Evolutionary conservation across 1,284 basidiomycete species (phyloP).

Genomic region (Malassezia sp.): DNA sequence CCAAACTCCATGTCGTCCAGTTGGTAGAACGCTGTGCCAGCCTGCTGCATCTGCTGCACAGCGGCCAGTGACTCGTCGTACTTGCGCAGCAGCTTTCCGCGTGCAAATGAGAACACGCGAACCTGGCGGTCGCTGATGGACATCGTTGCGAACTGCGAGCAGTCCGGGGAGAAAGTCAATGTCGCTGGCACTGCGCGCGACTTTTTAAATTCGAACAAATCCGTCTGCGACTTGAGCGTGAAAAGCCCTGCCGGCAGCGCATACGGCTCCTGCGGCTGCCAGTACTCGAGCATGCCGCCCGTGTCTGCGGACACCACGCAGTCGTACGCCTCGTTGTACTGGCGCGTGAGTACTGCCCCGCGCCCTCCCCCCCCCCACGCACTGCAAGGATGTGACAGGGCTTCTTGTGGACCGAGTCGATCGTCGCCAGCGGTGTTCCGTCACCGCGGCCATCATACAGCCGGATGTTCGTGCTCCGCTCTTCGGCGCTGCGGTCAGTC

Average conservation of each 20-base stretch:
- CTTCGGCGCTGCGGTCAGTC: too few species aligned
- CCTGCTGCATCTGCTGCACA: conserved; percentile 71
- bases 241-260: conserved; percentile 64
- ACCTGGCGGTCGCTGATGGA: conserved; percentile 85
- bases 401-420: conserved; percentile 67
- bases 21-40: conserved; percentile 71
- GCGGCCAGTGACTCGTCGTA: conserved; percentile 90
- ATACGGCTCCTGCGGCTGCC: conserved; percentile 78
- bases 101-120: conserved; percentile 80
- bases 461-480: conserved; percentile 61
- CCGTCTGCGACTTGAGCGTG: conserved; percentile 80
- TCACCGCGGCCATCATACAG: conserved; percentile 86
- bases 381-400: conserved; percentile 84
- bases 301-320: conserved; percentile 89
- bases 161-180: conserved; percentile 77
- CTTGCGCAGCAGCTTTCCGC: conserved; percentile 76
- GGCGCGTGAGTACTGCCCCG: too few species aligned
- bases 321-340: conserved; percentile 82
- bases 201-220: conserved; percentile 97
- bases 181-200: conserved; percentile 72
- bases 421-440: conserved; percentile 61
- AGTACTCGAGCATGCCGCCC: conserved; percentile 90
- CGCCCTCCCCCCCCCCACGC: too few species aligned
- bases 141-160: conserved; percentile 75
- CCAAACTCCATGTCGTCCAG: conserved; percentile 99